Evolutionary conservation across 148 eudicot species (phyloP), one percentile per base, ranked within the genome.

Genomic region (Amaranthus palmeri): DNA sequence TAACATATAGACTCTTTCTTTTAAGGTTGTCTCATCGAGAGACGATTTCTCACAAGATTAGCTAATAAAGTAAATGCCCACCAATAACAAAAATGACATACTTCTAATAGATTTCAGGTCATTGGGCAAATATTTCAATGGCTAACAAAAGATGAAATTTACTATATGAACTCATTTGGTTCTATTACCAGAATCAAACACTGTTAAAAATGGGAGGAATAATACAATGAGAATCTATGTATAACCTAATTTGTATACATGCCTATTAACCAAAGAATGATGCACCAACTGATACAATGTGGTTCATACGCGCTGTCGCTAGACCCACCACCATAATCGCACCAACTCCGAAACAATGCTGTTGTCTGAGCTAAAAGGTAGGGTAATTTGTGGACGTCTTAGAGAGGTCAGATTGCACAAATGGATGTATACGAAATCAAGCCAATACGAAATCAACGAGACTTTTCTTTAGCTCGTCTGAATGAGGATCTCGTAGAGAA

Each of bases 401-500:
- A 57, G 56, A 54, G 53, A 48, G 12, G 47, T 49, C 75, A 47
- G 10, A 62, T 11, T 60, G 48, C 54, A 56, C 17, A n/a, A 65
- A 18, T 13, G 13, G 7, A 7, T 43, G 53, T 10, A 65, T 48
- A 25, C 36, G 36, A 25, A 25, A 25, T 25, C 36, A 25, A 25
- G 36, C 36, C 36, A 42, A 42, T 42, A 61, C 46, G 12, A 14
- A 2, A 13, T 73, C 81, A 89, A 61, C 83, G 76, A n/a, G 84
- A 73, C 79, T 92, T 92, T 61, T 79, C 73, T 74, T 93, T 93
- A 3, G 67, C 71, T 40, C 55, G 70, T 65, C 14, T 59, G 77
- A 89, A 91, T 7, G 92, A 85, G 41, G 76, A 76, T 78, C 98
- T 84, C 67, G 89, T 67, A 57, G 98, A 93, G 40, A 84, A 68